Evolutionary conservation across 805 yeast species (phyloP).

Genomic region (Candida maltosa): DNA sequence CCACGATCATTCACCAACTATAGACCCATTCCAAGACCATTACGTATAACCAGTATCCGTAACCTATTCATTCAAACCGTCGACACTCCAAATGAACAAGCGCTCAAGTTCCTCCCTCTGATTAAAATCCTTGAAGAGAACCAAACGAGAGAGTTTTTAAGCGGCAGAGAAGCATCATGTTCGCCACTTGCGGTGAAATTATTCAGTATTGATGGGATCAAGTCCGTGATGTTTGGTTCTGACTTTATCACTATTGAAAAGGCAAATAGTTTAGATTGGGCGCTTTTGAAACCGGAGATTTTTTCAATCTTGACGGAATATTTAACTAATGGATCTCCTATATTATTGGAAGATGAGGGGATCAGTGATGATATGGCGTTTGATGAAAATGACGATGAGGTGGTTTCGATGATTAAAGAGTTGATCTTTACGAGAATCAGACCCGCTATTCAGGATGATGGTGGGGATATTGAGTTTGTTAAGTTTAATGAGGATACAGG

Average conservation of each 20-base stretch:
- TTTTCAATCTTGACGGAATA: slow-evolving; percentile 56
- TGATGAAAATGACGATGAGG: slow-evolving; percentile 63
- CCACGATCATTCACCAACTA: no score
- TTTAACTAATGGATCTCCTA: slow-evolving; percentile 53
- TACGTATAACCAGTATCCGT: slow-evolving; percentile 7
- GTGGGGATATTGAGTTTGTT: slow-evolving; percentile 71
- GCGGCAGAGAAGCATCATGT: slow-evolving; percentile 70
- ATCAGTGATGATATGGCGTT: slow-evolving; percentile 39
- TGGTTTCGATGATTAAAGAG: slow-evolving; percentile 66
- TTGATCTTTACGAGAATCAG: slow-evolving; percentile 65
- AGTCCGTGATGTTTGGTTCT: slow-evolving; percentile 74
- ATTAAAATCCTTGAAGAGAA: slow-evolving; percentile 59
- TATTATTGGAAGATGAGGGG: slow-evolving; percentile 36
- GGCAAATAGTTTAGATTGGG: slow-evolving; percentile 50
- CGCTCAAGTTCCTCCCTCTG: slow-evolving; percentile 80
- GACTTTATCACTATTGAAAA: slow-evolving; percentile 84
- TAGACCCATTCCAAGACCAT: no score
- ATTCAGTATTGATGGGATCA: slow-evolving; percentile 73
- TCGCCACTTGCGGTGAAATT: slow-evolving; percentile 78
- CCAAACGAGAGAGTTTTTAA: slow-evolving; percentile 67
- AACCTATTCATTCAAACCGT: slow-evolving; percentile 73
- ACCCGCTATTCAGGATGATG: slow-evolving; percentile 75
- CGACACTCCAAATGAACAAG: slow-evolving; percentile 83
- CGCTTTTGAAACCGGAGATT: slow-evolving; percentile 62
- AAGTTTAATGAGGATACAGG: slow-evolving; percentile 53